These are phyloP conservation scores for Bruguiera hainesii DNA, from an alignment of 441 rosid genomes.

Conservation along the genomic window DNA sequence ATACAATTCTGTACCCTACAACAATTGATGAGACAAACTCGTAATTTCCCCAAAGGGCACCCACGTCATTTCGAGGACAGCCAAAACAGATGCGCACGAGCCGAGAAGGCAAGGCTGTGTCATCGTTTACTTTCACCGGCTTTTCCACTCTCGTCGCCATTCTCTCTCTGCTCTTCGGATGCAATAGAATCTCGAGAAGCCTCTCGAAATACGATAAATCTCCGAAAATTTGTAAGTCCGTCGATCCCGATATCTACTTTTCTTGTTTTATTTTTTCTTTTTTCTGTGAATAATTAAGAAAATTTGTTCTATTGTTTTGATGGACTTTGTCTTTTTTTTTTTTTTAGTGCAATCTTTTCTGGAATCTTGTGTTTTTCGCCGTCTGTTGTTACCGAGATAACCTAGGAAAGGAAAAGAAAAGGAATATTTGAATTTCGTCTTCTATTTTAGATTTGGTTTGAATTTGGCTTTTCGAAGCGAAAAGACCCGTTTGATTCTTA, in stretches of 20 bases:
- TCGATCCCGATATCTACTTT: not conserved
- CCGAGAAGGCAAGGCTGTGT: not conserved
- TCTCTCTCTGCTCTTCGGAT: not conserved
- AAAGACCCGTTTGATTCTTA: not conserved
- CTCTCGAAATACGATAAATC: too few species aligned
- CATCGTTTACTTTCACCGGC: not conserved
- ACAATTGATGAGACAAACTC: too few species aligned
- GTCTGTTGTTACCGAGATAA: conserved; percentile 14
- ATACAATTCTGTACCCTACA: too few species aligned
- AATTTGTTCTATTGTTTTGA: not conserved
- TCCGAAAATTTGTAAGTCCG: conserved; percentile 12
- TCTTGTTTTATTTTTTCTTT: not conserved
- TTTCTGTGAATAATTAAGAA: not conserved
- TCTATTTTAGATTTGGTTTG: not conserved
- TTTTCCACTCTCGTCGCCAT: not conserved
- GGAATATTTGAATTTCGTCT: not conserved
- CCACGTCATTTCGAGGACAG: too few species aligned
- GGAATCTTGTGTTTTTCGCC: not conserved
- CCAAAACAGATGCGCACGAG: too few species aligned
- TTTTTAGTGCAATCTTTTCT: not conserved
- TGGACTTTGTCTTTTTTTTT: not conserved
- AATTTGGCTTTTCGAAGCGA: not conserved
- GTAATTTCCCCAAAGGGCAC: too few species aligned
- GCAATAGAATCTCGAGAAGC: not conserved
- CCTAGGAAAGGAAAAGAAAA: not conserved